Evolutionary conservation across 495 filamentous ascomycete genomes (phyloP).

Genomic region (Tuber microsphaerosporum): DNA sequence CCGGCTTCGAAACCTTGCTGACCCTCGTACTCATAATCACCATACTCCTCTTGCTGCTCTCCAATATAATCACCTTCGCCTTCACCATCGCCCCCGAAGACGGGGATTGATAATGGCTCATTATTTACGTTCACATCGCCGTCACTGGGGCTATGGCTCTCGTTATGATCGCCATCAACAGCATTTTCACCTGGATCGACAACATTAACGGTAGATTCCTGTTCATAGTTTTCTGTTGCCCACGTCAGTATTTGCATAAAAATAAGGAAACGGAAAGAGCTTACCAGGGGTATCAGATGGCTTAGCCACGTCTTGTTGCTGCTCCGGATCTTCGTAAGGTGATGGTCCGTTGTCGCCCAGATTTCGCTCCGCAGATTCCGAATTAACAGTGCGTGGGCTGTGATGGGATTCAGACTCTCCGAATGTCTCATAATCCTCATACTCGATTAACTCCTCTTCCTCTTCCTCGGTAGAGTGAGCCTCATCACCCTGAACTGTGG

Average conservation of each 20-base stretch:
- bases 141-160: conserved; percentile 5
- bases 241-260: not conserved
- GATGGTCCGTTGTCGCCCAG: conserved; percentile 2
- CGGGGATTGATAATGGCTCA: conserved; percentile 30
- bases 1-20: conserved; percentile 24
- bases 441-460: conserved; percentile 34
- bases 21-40: conserved; percentile 18
- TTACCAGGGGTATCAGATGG: conserved; percentile 7
- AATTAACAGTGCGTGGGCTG: not conserved
- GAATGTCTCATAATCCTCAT: conserved; percentile 35
- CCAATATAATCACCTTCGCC: conserved; percentile 23
- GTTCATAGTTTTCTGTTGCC: conserved; percentile 15
- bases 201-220: conserved; percentile 14
- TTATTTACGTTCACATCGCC: conserved; percentile 6
- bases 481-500: conserved; percentile 14
- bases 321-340: conserved; percentile 10
- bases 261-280: conserved; percentile 3
- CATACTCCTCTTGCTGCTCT: conserved; percentile 24
- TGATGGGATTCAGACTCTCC: conserved; percentile 2
- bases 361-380: conserved; percentile 6
- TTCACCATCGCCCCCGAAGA: conserved; percentile 25
- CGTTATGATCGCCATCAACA: conserved; percentile 6
- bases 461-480: conserved; percentile 18
- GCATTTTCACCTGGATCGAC: conserved; percentile 7
- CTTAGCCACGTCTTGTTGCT: conserved; percentile 9